Evolutionary conservation across 2,329 filamentous ascomycete species (phyloP).

Genomic region (Diaporthe capsici): DNA sequence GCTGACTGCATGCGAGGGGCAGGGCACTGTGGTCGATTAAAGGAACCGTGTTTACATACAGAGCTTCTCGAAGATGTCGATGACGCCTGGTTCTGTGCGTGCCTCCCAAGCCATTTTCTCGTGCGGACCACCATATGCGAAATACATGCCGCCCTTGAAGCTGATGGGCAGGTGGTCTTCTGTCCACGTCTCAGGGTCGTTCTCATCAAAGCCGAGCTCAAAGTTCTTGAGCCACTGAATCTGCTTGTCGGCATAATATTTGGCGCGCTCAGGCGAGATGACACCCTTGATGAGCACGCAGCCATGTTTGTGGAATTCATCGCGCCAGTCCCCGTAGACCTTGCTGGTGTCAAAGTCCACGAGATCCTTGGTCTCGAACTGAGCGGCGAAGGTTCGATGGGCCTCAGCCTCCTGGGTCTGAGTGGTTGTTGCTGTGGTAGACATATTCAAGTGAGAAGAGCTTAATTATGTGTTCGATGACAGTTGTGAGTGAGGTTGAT

Average conservation of each 20-base stretch:
- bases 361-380: constrained; percentile 39
- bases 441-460: not conserved
- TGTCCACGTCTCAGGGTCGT: constrained; percentile 41
- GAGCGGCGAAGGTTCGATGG: constrained; percentile 18
- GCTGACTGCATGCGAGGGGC: not conserved
- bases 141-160: constrained; percentile 64
- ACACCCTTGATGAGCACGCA: constrained; percentile 57
- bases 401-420: constrained; percentile 17
- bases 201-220: constrained; percentile 45
- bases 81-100: constrained; percentile 61
- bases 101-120: constrained; percentile 64
- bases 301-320: constrained; percentile 58
- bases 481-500: not conserved
- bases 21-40: constrained; percentile 38
- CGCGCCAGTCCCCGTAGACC: constrained; percentile 58
- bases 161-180: constrained; percentile 48
- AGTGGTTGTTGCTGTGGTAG: constrained; percentile 11
- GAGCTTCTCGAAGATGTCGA: constrained; percentile 61
- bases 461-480: no score
- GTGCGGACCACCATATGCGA: constrained; percentile 61
- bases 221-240: constrained; percentile 36
- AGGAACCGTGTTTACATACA: constrained; percentile 43
- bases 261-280: constrained; percentile 50
- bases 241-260: constrained; percentile 41
- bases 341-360: constrained; percentile 43